These are phyloP conservation scores for Chenopodium formosanum DNA, from an alignment of 148 eudicot species.

Conservation along the genomic window DNA sequence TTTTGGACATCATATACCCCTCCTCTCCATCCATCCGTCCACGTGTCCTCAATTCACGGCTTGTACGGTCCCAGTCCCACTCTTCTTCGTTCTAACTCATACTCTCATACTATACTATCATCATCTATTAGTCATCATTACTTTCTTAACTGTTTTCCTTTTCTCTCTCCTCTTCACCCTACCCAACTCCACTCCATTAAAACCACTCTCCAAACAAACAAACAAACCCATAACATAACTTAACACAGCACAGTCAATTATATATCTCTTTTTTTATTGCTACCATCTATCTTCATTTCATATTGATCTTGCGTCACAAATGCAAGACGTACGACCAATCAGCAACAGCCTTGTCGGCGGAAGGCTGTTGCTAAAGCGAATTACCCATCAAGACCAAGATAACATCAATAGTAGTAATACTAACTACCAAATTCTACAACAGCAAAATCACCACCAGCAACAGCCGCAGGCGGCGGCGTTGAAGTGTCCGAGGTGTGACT, in stretches of 20 bases:
- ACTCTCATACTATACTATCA: neutral
- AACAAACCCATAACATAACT: neutral
- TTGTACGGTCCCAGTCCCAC: conserved; percentile 12
- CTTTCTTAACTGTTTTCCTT: neutral
- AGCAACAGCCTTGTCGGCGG: neutral
- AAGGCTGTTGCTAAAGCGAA: neutral
- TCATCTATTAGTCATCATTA: conserved; percentile 5
- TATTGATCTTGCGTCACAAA: neutral
- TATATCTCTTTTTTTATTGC: no score
- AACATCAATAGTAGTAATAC: no score
- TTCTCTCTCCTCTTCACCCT: neutral
- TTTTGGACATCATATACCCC: conserved; percentile 10
- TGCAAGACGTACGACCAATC: conserved; percentile 21
- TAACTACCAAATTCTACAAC: neutral
- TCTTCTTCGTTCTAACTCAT: neutral
- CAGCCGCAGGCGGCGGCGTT: conserved; percentile 1
- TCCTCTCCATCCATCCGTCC: conserved; percentile 6
- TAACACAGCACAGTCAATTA: no score
- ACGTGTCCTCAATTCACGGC: conserved; percentile 16
- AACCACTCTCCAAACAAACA: neutral
- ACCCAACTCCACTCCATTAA: no score
- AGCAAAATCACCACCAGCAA: neutral
- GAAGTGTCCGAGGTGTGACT: conserved; percentile 74
- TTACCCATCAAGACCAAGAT: neutral
- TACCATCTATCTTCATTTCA: no score